Conservation (phyloP, 371 early-diverging fungal species). For the Mucor saturninus region DNA sequence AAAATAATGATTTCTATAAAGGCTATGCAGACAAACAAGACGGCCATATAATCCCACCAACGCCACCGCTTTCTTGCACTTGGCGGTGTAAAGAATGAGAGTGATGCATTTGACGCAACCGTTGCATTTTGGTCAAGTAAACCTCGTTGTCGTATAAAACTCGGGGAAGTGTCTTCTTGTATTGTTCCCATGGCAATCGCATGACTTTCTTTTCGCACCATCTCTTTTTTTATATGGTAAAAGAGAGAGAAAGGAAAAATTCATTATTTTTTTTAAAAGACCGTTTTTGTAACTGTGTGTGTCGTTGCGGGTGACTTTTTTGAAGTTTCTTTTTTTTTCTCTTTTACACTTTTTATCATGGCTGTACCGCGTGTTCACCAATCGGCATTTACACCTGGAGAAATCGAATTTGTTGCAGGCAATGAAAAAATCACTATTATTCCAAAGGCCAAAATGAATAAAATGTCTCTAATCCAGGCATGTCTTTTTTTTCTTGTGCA, state of each 20-base stretch:
- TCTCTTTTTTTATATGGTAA: not conserved
- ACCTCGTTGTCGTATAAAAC: constrained; percentile 9
- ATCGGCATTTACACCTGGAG: constrained; percentile 73
- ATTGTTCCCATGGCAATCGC: constrained; percentile 1
- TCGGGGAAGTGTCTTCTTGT: not conserved
- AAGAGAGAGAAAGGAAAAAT: not conserved
- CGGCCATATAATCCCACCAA: constrained; percentile 23
- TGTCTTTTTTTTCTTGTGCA: not conserved
- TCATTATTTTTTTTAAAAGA: not conserved
- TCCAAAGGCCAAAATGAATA: constrained; percentile 66
- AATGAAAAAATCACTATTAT: constrained; percentile 73
- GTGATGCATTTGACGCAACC: too few relatives aligned
- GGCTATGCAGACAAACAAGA: constrained; percentile 2
- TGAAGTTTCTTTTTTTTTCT: not conserved
- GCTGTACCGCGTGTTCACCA: constrained; percentile 64
- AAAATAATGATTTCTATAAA: constrained; percentile 16
- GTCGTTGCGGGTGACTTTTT: not conserved
- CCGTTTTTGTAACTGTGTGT: not conserved
- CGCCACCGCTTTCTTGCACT: constrained; percentile 10
- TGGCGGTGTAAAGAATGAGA: too few relatives aligned
- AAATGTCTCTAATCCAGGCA: constrained; percentile 72
- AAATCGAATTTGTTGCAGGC: constrained; percentile 88
- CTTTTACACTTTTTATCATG: constrained; percentile 47
- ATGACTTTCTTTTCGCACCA: not conserved
- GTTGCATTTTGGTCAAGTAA: not conserved